Base-by-base conservation (phyloP, 2,329 filamentous ascomycete species). In the Neodidymelliopsis sp. region DNA sequence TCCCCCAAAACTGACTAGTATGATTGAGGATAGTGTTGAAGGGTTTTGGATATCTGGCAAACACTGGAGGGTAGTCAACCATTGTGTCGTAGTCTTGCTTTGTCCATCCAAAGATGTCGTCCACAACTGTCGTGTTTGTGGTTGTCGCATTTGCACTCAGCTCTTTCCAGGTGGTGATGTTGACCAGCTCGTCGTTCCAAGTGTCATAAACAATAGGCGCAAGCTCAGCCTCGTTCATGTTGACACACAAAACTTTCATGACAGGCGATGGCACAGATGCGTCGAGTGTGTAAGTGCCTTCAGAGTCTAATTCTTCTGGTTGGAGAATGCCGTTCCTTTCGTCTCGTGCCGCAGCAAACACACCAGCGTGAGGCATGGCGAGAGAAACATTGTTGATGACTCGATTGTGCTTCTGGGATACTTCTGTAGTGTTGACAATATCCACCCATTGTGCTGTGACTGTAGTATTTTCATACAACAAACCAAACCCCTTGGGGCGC, bases 301-400 rank as follows among this genome's bases (percentile, higher is more conserved):
- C 78, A 0, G 87, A 88, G 39, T 78, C 74, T 2, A 80, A 65
- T 18, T 80, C 76, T 39, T 71, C 70, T 0, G 90, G 89, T 59
- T 93, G 89, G 7, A 89, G 71, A 22, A 94, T 89, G 0, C 74
- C 68, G 60, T 93, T 93, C 7, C 73, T 67, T 0, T 77, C 71
- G 56, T 87, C 77, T 7, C 77, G 81, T 0, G 87, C 85, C 0
- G 89, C 89, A 10, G 77, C 71, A 24, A 88, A 84, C 0, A 94
- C 79, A 0, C 86, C 84, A 0, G 85, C 78, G 60, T 94, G 90
- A 0, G 90, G 90, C 81, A 92, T 87, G 0, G 88, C 88, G 57
- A 92, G 78, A 0, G 87, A 89, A 19, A 91, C 83, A 55, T 92
- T 91, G 66, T 91, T 89, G 60, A 93, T 75, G 27, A 88, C 78